These are phyloP conservation scores for Diaporthe sp. DNA, from an alignment of 2,329 filamentous ascomycete genomes.

Conservation along the genomic window DNA sequence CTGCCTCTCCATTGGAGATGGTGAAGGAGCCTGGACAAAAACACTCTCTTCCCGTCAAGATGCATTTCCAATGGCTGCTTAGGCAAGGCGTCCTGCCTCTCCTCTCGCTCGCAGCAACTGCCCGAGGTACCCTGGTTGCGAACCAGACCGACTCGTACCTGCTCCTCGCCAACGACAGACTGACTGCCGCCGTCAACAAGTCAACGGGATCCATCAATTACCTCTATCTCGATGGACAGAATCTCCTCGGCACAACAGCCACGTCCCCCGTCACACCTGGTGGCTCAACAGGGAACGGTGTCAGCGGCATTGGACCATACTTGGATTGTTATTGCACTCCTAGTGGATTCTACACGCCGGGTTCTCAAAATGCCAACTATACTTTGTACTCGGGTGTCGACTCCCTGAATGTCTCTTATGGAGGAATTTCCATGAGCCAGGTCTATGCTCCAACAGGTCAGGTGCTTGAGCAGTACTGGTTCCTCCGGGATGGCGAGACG, in stretches of 20 bases:
- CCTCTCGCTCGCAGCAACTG: constrained; percentile 16
- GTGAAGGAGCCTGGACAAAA: background rate
- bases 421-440: constrained; percentile 71
- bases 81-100: constrained; percentile 4
- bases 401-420: constrained; percentile 65
- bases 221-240: constrained; percentile 41
- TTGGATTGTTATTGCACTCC: constrained; percentile 73
- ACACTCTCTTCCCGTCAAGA: constrained; percentile 13
- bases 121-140: constrained; percentile 31
- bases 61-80: constrained; percentile 18
- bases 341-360: constrained; percentile 71
- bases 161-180: constrained; percentile 40
- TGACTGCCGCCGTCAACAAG: constrained; percentile 41
- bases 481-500: constrained; percentile 73
- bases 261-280: constrained; percentile 37
- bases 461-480: constrained; percentile 75
- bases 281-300: constrained; percentile 36
- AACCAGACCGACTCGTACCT: constrained; percentile 41
- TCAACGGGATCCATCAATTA: constrained; percentile 33
- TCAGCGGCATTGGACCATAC: constrained; percentile 39
- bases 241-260: constrained; percentile 33
- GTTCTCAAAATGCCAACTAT: constrained; percentile 61
- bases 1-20: constrained; percentile 7
- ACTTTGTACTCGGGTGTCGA: constrained; percentile 66
- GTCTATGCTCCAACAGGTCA: constrained; percentile 71